A percentile compares a stretch with the other conserved stretches of the same genome.
Conservation (phyloP, 2,329 filamentous ascomycete genomes). For the Hymenoscyphus linearis region DNA sequence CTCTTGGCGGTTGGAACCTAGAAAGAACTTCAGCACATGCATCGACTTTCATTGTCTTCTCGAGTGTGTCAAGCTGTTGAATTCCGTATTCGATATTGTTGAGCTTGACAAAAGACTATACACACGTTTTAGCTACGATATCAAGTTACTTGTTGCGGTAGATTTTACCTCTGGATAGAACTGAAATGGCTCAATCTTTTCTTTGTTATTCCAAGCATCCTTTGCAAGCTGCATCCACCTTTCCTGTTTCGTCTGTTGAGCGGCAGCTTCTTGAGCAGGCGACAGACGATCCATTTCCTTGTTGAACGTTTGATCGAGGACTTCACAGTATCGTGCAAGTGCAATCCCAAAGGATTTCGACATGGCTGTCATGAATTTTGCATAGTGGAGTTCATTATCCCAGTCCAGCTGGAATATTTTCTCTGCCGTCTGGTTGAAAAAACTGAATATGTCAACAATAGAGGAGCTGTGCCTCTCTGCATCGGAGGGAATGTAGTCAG, state of each 20-base stretch:
- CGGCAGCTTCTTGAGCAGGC: constrained; percentile 76
- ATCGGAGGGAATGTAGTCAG: constrained; percentile 61
- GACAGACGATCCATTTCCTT: constrained; percentile 91
- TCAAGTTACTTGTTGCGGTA: constrained; percentile 9
- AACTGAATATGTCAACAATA: constrained; percentile 85
- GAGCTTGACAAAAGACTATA: constrained; percentile 88
- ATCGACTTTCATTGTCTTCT: constrained; percentile 86
- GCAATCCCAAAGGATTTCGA: constrained; percentile 79
- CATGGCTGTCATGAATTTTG: constrained; percentile 93
- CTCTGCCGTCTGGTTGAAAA: constrained; percentile 88
- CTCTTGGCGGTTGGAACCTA: constrained; percentile 65
- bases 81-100: constrained; percentile 97
- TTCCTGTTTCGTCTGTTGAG: constrained; percentile 78
- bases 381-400: constrained; percentile 90
- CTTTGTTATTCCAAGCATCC: constrained; percentile 86
- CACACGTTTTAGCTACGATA: constrained; percentile 28
- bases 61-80: constrained; percentile 83
- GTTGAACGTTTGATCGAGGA: constrained; percentile 77
- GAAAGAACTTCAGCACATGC: constrained; percentile 78
- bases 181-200: constrained; percentile 93
- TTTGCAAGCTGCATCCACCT: constrained; percentile 91
- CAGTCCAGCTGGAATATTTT: constrained; percentile 82
- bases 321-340: constrained; percentile 84
- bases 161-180: constrained; percentile 84
- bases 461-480: constrained; percentile 89